phyloP scores from a whole-genome alignment of 345 rosid genomes.

The Salix koriyanagi region DNA sequence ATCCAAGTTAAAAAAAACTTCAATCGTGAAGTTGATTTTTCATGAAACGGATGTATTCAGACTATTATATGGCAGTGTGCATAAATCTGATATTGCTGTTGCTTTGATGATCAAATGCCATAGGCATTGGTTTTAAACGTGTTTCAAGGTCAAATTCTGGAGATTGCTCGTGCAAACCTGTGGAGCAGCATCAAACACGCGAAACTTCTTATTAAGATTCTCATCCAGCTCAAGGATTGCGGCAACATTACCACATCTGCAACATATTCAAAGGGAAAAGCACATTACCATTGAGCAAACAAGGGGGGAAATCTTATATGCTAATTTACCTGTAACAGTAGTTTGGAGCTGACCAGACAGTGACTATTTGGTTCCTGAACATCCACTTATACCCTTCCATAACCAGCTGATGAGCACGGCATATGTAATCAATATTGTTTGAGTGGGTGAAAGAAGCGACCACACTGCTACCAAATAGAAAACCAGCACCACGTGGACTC shows the following conservation, averaged over 20 bases:
- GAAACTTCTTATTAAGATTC: constrained; percentile 71
- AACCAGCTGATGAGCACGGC: constrained; percentile 95
- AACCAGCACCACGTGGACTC: constrained; percentile 99
- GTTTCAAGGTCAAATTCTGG: neutral
- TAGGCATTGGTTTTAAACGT: neutral
- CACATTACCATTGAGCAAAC: constrained; percentile 8
- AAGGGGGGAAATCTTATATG: neutral
- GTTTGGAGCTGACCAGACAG: constrained; percentile 99
- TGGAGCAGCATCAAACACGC: constrained; percentile 94
- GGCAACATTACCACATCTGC: constrained; percentile 95
- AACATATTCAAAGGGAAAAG: constrained; percentile 17
- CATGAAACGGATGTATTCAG: neutral
- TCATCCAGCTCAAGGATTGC: constrained; percentile 88
- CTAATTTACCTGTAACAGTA: constrained; percentile 82
- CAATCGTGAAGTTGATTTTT: neutral
- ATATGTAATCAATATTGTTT: constrained; percentile 79
- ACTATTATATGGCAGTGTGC: neutral
- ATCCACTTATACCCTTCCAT: constrained; percentile 99
- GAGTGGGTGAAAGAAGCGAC: constrained; percentile 82
- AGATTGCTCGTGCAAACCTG: constrained; percentile 42
- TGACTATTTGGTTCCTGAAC: constrained; percentile 90
- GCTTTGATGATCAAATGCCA: neutral
- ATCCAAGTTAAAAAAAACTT: neutral
- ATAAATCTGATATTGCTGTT: neutral
- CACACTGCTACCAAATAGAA: constrained; percentile 83